phyloP scores from a whole-genome alignment of 2,329 filamentous ascomycete species.

The Xenoacremonium recifei region DNA sequence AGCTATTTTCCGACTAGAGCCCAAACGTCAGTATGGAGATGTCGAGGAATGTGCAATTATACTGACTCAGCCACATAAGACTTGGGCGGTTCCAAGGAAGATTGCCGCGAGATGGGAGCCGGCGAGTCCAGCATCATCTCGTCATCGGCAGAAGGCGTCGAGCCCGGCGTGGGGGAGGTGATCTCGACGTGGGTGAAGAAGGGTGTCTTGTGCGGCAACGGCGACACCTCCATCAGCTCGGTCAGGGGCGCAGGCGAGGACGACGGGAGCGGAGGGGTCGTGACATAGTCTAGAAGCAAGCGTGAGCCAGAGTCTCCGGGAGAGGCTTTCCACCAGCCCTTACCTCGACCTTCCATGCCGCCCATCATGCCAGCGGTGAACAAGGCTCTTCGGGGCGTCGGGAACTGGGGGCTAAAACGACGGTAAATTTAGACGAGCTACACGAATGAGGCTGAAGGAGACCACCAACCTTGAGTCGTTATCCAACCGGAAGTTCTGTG shows the following conservation, averaged over 20 bases:
- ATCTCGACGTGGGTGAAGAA: constrained; percentile 65
- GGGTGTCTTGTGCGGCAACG: constrained; percentile 81
- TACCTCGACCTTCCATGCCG: constrained; percentile 35
- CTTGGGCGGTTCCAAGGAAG: constrained; percentile 49
- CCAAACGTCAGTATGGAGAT: constrained; percentile 21
- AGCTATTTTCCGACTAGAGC: constrained; percentile 64
- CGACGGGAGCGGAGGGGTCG: constrained; percentile 77
- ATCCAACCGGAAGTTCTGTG: constrained; percentile 95
- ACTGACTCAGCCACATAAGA: constrained; percentile 53
- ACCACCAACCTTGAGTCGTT: constrained; percentile 70
- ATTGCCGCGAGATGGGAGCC: constrained; percentile 44
- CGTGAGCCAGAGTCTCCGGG: constrained; percentile 20
- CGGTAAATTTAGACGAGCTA: constrained; percentile 16
- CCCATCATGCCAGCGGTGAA: constrained; percentile 39
- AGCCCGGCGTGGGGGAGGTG: constrained; percentile 68
- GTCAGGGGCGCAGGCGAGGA: constrained; percentile 73
- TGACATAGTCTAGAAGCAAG: constrained; percentile 62
- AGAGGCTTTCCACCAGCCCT: constrained; percentile 11
- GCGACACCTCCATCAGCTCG: constrained; percentile 92
- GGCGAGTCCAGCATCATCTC: constrained; percentile 59
- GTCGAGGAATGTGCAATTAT: constrained; percentile 15
- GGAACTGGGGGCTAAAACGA: constrained; percentile 36
- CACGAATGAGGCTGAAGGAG: constrained; percentile 3
- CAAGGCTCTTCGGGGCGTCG: constrained; percentile 40
- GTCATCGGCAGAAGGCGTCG: constrained; percentile 42